phyloP scores from a whole-genome alignment of 768 basidiomycete genomes.

The Hygrophorus pudorinus region DNA sequence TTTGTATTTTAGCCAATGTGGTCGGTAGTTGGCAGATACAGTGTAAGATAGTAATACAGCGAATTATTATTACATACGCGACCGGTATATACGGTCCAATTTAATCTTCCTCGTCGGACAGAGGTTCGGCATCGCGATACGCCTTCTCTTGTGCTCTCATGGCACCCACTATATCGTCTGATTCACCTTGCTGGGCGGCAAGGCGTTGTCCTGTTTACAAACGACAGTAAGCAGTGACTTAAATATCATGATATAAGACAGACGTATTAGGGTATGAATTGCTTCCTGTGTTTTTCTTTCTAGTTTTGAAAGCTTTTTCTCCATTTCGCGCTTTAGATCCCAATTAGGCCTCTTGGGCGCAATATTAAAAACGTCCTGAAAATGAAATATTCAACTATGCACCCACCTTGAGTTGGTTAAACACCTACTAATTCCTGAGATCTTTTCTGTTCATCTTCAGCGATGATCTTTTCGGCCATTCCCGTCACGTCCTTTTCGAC shows the following conservation, averaged over 20 bases:
- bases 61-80: too few species aligned
- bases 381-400: slow-evolving; percentile 3
- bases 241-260: slow-evolving; percentile 19
- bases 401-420: not conserved
- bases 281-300: slow-evolving; percentile 88
- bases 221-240: too few species aligned
- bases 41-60: too few species aligned
- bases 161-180: slow-evolving; percentile 72
- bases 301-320: slow-evolving; percentile 81
- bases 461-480: slow-evolving; percentile 74
- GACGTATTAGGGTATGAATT: slow-evolving; percentile 88
- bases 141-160: slow-evolving; percentile 68
- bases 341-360: slow-evolving; percentile 95
- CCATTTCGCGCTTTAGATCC: slow-evolving; percentile 92
- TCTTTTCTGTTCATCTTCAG: slow-evolving; percentile 77
- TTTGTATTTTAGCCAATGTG: too few species aligned
- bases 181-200: slow-evolving; percentile 67
- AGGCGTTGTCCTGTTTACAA: slow-evolving; percentile 56
- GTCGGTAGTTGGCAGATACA: too few species aligned
- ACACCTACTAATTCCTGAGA: slow-evolving; percentile 76
- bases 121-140: slow-evolving; percentile 38
- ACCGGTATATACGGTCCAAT: too few species aligned
- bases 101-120: slow-evolving; percentile 58
- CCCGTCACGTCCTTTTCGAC: slow-evolving; percentile 82
- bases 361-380: slow-evolving; percentile 90